These are phyloP conservation scores for Cadophora luteo-olivacea DNA, from an alignment of 2,329 filamentous ascomycete genomes.

Conservation along the genomic window DNA sequence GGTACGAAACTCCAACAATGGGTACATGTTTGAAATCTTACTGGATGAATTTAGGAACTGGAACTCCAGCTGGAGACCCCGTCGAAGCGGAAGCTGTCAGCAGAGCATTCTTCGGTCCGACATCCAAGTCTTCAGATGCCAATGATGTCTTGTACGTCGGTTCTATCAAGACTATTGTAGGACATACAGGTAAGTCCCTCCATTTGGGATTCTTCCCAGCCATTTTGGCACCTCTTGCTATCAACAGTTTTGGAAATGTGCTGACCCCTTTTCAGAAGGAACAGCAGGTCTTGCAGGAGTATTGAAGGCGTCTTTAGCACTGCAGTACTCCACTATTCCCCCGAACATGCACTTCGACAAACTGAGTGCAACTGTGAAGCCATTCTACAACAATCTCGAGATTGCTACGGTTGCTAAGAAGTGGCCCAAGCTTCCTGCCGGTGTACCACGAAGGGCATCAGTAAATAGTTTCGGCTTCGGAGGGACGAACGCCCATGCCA, in stretches of 20 bases:
- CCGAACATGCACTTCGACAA: conserved; percentile 45
- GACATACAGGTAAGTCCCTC: conserved; percentile 31
- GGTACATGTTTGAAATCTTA: background rate
- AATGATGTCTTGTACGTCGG: conserved; percentile 29
- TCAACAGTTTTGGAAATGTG: no score
- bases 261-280: conserved; percentile 28
- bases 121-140: background rate
- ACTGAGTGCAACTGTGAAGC: conserved; percentile 45
- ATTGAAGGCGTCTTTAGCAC: conserved; percentile 39
- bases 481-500: conserved; percentile 54
- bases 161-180: conserved; percentile 40
- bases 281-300: conserved; percentile 44
- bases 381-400: conserved; percentile 24
- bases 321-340: conserved; percentile 42
- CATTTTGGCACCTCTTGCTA: no score
- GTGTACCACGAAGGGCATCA: conserved; percentile 29
- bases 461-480: conserved; percentile 53
- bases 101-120: conserved; percentile 29
- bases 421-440: conserved; percentile 31
- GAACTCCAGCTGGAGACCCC: conserved; percentile 26
- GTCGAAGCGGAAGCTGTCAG: conserved; percentile 26
- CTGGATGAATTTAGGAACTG: background rate
- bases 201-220: no score
- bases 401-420: conserved; percentile 1
- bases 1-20: conserved; percentile 20